Percentiles rank a stretch among this genome's conserved stretches.
Conservation (phyloP, 306 rosid species). For the cucumber (Cucumis sativus) region DNA sequence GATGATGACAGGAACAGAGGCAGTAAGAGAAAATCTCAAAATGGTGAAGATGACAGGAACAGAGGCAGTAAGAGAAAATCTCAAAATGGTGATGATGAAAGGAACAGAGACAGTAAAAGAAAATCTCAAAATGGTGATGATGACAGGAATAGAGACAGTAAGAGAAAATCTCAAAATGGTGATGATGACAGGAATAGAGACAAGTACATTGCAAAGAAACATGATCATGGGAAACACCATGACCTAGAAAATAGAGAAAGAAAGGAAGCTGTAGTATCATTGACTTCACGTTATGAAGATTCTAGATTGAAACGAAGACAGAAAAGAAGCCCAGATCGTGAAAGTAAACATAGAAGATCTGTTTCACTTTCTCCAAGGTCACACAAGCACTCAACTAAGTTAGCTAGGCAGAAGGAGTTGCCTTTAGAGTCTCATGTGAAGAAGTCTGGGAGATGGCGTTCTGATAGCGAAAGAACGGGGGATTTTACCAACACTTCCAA, state of each 20-base stretch:
- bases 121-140: too few relatives aligned
- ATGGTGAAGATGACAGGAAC: too few relatives aligned
- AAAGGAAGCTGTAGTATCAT: constrained; percentile 32
- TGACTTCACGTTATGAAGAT: constrained; percentile 38
- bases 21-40: not conserved
- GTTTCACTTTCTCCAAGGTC: constrained; percentile 41
- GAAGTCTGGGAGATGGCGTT: constrained; percentile 37
- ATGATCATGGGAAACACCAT: constrained; percentile 27
- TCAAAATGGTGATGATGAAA: too few relatives aligned
- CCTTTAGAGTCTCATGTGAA: constrained; percentile 29
- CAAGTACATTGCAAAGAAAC: constrained; percentile 32
- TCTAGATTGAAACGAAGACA: constrained; percentile 43
- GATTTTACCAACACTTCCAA: constrained; percentile 53
- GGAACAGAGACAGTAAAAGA: too few relatives aligned
- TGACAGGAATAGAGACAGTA: not conserved
- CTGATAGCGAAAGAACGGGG: constrained; percentile 42
- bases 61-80: too few relatives aligned
- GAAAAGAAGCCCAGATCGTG: constrained; percentile 50
- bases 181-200: constrained; percentile 33
- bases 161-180: constrained; percentile 34
- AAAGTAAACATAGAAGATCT: constrained; percentile 38
- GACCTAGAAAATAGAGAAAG: constrained; percentile 25
- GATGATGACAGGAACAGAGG: constrained; percentile 33
- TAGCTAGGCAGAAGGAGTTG: constrained; percentile 27
- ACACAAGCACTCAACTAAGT: constrained; percentile 21